A percentile compares a stretch with the other conserved stretches of the same genome.
phyloP scores from a whole-genome alignment of 2,329 filamentous ascomycete species.

The Penicillium hordei region DNA sequence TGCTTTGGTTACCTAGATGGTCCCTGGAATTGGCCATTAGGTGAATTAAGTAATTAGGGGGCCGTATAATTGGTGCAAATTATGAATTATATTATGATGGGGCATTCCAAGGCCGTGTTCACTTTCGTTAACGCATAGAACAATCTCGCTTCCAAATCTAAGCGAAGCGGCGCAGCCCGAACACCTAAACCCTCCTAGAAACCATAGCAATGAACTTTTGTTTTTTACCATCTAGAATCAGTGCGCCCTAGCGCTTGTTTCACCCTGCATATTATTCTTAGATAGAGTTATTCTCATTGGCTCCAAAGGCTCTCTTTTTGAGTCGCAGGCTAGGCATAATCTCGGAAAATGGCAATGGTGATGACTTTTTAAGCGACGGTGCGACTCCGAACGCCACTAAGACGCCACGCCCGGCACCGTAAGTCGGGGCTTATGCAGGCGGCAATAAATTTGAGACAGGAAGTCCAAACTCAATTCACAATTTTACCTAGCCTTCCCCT shows the following conservation, averaged over 20 bases:
- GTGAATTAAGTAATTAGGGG: not conserved
- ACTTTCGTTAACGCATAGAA: not conserved
- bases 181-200: not conserved
- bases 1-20: not conserved
- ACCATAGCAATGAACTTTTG: not conserved
- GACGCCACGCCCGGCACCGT: not conserved
- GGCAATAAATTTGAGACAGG: not conserved
- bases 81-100: not conserved
- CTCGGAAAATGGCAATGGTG: not conserved
- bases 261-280: not conserved
- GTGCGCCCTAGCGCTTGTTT: not conserved
- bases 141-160: not conserved
- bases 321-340: too few species aligned
- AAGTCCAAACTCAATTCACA: not conserved
- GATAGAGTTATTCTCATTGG: not conserved
- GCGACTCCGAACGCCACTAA: not conserved
- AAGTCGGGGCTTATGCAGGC: not conserved
- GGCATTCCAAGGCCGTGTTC: not conserved
- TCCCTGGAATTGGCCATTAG: not conserved
- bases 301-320: not conserved
- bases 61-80: not conserved
- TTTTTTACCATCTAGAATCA: not conserved
- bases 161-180: slow-evolving; percentile 8
- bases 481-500: not conserved
- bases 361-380: not conserved